Base-by-base conservation (phyloP, 2,329 filamentous ascomycete genomes). In the Sclerotinia nivalis region DNA sequence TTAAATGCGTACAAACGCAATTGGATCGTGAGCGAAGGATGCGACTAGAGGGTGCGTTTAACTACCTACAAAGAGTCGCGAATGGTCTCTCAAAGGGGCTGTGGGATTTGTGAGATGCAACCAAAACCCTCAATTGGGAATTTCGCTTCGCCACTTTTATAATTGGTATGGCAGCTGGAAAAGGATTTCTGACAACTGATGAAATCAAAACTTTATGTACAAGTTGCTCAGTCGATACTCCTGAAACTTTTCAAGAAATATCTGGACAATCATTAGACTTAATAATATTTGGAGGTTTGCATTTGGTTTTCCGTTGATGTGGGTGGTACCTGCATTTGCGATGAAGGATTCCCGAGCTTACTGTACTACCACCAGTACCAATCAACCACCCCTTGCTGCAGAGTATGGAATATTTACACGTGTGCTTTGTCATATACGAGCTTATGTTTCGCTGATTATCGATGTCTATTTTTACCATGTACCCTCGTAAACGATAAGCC, bases 51-150 rank as follows among this genome's bases (percentile, higher is more conserved):
- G 49, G 28, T 52, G 25, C 7, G 50, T 45, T 69, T 56, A 25
- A 69, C n/a, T 31, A 65, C 37, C 34, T 64, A 45, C 22, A 47
- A 13, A 69, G 25, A 37, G 34, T 56, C 40, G 28, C 34, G 25
- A 40, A 40, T 37, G 49, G 15, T 45, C 22, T 43, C 37, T 52
- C 52, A 55, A 69, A 47, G 67, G 49, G 58, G 67, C 45, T 64
- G 49, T 64, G 49, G 67, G 67, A 65, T 56, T 64, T 64, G 66
- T 65, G 67, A 69, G 49, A 69, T 69, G 67, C 43, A 64, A 69
- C 58, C 67, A 64, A 69, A 69, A 34, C 25, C 15, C 28, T 34
- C 49, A 65, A 47, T 54, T 55, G 37, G 40, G 49, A 45, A n/a
- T 56, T 64, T 69, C 22, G 49, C 58, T 64, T 69, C 67, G 58